Evolutionary conservation across 2,329 filamentous ascomycete genomes (phyloP), one percentile per base, ranked within the genome.

Genomic region (Xylariaceae sp.): DNA sequence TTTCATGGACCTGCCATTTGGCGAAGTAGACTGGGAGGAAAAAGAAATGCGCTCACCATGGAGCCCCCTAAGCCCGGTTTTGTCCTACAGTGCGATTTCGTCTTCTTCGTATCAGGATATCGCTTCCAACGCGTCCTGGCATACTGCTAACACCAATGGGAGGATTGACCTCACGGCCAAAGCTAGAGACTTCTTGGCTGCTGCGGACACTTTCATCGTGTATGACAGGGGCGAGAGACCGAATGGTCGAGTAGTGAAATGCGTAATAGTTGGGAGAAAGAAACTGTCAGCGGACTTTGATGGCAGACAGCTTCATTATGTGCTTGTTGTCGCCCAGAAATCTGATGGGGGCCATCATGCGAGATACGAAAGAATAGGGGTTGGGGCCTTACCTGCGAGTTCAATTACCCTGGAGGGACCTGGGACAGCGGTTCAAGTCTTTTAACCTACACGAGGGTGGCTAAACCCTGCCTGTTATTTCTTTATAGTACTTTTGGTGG

Each of bases 1-100:
- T 28, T 64, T 57, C 29, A 49, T 62, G 45, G 46, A 58, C 5
- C 53, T 53, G 3, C 56, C 55, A 2, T 64, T 64, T 14, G 23
- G 55, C 3, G 44, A 39, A 21, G 37, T 53, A 16, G 49, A 58
- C 0, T 64, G 61, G 61, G 55, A 60, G 33, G 31, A 51, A 17
- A 40, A 28, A 5, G 47, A 58, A 23, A 34, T 58, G 1, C 39
- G 23, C 8, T 57, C 58, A 3, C 61, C 61, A 1, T 61, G 58
- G 58, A 33, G 14, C 26, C 19, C 16, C 7, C 33, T 9, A 2
- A 23, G 16, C n/a, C 29, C 11, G 8, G 11, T 3, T 23, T 11
- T 19, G 2, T 16, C 41, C 4, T 4, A 24, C 12, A 16, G 11
- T 4, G n/a, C 9, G n/a, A n/a, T n/a, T 4, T 24, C 31, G 23